Evolutionary conservation across 2,329 filamentous ascomycete genomes (phyloP), one percentile per base, ranked within the genome.

Genomic region (Talaromyces marneffei): DNA sequence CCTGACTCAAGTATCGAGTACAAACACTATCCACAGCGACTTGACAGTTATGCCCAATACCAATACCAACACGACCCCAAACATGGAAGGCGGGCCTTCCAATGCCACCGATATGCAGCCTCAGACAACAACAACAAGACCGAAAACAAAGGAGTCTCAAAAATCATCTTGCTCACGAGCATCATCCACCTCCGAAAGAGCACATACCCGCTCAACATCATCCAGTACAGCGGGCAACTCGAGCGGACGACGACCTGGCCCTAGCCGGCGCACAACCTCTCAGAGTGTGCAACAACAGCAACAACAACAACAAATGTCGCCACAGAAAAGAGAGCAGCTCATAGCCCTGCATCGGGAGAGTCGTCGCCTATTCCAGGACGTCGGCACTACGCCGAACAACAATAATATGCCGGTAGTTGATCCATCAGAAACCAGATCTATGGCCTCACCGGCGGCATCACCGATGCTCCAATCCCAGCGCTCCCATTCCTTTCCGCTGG

Each of bases 321-420:
- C 14, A 61, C 69, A 46, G 54, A 67, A 66, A 57, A 71, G 72
- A 7, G 70, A 76, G 57, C 72, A 74, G 14, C 67, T 77, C 9
- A 50, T 77, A 8, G 71, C 73, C 1, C 64, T 77, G 20, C 62
- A 78, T 52, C 74, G 75, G 6, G 72, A 78, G 50, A 75, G 75
- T 52, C 75, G 75, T 57, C 75, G 75, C 16, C 63, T 78, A 1
- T 78, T 78, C 35, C 72, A 77, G 20, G 42, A 48, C 55, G 12
- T n/a, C n/a, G n/a, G n/a, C n/a, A n/a, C n/a, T n/a, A n/a, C n/a
- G n/a, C n/a, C n/a, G n/a, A n/a, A n/a, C n/a, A n/a, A n/a, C n/a
- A n/a, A n/a, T n/a, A 57, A 63, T 65, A 33, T 18, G n/a, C 27
- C 39, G 14, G 35, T 25, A 6, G 55, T 39, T 23, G 16, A 42